A percentile compares a stretch with the other conserved stretches of the same genome.
Conservation (phyloP, 2,329 filamentous ascomycete species). For the Lasiodiplodia hormozganensis region DNA sequence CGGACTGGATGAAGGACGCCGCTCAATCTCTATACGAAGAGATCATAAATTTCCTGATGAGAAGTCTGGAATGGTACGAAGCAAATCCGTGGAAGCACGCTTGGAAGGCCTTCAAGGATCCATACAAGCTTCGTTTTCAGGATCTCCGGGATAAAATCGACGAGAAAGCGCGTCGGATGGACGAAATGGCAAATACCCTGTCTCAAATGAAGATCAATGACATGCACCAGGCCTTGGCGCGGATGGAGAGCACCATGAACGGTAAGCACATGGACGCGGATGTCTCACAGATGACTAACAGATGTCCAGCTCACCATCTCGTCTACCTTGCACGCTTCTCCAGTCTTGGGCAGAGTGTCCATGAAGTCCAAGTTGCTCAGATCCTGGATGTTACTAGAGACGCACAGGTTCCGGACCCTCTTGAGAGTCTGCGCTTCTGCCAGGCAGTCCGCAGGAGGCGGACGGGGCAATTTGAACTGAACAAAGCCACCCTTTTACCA, state of each 20-base stretch:
- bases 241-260: not conserved
- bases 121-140: slow-evolving; percentile 30
- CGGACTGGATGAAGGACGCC: slow-evolving; percentile 28
- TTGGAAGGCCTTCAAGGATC: slow-evolving; percentile 20
- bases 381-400: not conserved
- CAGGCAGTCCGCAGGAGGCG: not conserved
- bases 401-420: not conserved
- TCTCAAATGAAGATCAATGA: not conserved
- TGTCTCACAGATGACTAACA: too few species aligned
- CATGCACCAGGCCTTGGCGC: slow-evolving; percentile 8
- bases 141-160: slow-evolving; percentile 26
- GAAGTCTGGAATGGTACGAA: slow-evolving; percentile 31
- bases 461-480: not conserved
- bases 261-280: too few species aligned
- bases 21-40: slow-evolving; percentile 28
- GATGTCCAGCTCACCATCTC: not conserved
- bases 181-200: slow-evolving; percentile 28
- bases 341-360: too few species aligned
- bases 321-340: too few species aligned
- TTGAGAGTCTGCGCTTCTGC: not conserved
- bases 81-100: slow-evolving; percentile 20
- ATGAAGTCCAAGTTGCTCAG: too few species aligned
- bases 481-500: not conserved
- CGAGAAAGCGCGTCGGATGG: slow-evolving; percentile 10
- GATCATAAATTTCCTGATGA: slow-evolving; percentile 30